A percentile compares a stretch with the other conserved stretches of the same genome.
Evolutionary conservation across 176 grass and related monocot species (phyloP).

Genomic region (Puya raimondii): DNA sequence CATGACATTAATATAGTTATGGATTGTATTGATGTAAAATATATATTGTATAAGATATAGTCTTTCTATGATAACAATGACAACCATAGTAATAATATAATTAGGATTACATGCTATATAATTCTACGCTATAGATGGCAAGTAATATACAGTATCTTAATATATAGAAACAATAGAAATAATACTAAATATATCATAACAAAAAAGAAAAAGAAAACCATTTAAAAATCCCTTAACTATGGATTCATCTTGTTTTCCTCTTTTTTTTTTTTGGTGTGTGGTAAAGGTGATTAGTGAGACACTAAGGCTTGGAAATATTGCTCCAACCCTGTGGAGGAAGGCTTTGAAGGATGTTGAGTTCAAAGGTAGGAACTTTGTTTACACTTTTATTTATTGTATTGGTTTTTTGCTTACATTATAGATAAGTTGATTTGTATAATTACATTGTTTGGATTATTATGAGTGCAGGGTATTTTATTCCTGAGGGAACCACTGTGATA

Average conservation of each 20-base stretch:
- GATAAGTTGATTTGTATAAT: background rate
- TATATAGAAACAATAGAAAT: too few relatives aligned
- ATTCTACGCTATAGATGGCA: too few relatives aligned
- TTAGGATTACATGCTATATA: too few relatives aligned
- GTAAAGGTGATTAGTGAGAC: constrained; percentile 5
- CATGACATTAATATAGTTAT: too few relatives aligned
- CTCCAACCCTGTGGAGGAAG: background rate
- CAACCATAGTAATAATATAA: too few relatives aligned
- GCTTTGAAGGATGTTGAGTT: background rate
- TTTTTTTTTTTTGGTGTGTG: background rate
- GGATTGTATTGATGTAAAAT: too few relatives aligned
- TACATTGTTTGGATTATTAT: background rate
- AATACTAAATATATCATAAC: too few relatives aligned
- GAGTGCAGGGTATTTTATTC: constrained; percentile 7
- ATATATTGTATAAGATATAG: too few relatives aligned
- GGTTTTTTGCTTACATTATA: background rate
- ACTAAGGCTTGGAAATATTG: background rate
- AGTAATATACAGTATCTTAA: too few relatives aligned
- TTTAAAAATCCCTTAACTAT: background rate
- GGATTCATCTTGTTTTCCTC: too few relatives aligned
- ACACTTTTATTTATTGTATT: background rate
- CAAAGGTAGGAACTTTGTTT: background rate
- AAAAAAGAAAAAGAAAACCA: too few relatives aligned
- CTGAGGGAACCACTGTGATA: background rate
- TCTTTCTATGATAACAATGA: too few relatives aligned